Conservation (phyloP, 306 rosid species). For the Vicia sativa region DNA sequence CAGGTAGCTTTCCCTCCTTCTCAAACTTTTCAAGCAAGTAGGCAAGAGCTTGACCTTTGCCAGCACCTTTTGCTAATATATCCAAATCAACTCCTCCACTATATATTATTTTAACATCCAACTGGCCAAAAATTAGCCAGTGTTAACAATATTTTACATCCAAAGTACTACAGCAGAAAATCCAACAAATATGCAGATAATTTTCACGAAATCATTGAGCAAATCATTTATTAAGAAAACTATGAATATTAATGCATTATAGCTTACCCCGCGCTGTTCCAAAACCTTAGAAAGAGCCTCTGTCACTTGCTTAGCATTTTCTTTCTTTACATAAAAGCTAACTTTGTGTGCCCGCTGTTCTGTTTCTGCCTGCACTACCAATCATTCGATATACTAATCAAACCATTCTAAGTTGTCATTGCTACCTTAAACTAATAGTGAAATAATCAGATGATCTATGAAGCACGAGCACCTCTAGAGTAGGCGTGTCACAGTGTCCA, state of each 20-base stretch:
- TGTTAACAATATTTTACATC: slow-evolving; percentile 25
- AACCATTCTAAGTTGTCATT: slow-evolving; percentile 16
- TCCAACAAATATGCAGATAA: neutral
- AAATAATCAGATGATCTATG: slow-evolving; percentile 10
- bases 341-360: slow-evolving; percentile 89
- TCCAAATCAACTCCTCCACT: slow-evolving; percentile 98
- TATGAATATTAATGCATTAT: slow-evolving; percentile 13
- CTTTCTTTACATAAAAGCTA: slow-evolving; percentile 86
- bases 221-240: slow-evolving; percentile 17
- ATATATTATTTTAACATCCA: slow-evolving; percentile 93
- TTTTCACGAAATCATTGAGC: slow-evolving; percentile 1
- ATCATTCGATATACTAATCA: slow-evolving; percentile 31
- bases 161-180: neutral
- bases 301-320: slow-evolving; percentile 68
- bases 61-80: slow-evolving; percentile 91
- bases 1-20: slow-evolving; percentile 67
- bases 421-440: neutral
- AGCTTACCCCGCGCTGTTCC: slow-evolving; percentile 69
- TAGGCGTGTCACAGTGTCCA: too few relatives aligned
- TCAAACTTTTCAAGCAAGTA: slow-evolving; percentile 81
- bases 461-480: too few relatives aligned
- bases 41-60: slow-evolving; percentile 99
- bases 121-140: slow-evolving; percentile 54
- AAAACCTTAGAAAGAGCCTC: slow-evolving; percentile 70
- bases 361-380: slow-evolving; percentile 76